Evolutionary conservation across 176 grass and related monocot genomes (phyloP), one percentile per base, ranked within the genome.

Genomic region (Cenchrus americanus): DNA sequence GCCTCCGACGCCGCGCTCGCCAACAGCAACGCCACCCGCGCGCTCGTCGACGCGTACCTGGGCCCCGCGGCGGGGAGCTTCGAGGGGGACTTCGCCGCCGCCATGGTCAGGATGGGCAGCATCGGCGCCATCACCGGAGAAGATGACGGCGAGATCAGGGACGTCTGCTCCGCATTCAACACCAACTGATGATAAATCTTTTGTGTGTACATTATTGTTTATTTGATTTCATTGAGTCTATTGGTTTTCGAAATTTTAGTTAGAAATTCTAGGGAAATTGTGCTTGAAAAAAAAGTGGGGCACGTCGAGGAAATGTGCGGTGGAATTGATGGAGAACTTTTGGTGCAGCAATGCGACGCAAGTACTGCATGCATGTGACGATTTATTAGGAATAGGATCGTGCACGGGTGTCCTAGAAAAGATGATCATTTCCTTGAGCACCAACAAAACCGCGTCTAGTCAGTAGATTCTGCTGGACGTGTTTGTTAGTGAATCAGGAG

Each of bases 41-140:
- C 30, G 46, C 60, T 97, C 80, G 73, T 97, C 55, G 90, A 88
- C 83, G 82, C 94, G 10, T 97, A 97, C 85, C 73, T 94, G 5
- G 85, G 83, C 46, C 0, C 40, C 2, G 70, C 14, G 3, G 58
- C 54, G 1, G 14, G 43, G 2, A 83, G 80, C 46, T 94, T 97
- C 78, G 30, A 34, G 64, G 21, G 55, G 73, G 94, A 97, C 66
- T 92, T 97, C 40, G 87, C 73, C 0, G 85, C 54, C 63, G 90
- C 94, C 48, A 88, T 97, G 75, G 76, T 92, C 5, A 94, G 73
- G 85, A 94, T 97, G 94, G 94, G 94, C 1, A 62, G 14, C 19
- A 85, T 97, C 44, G 89, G 87, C 34, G 92, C 77, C 30, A 53
- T 71, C 62, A 97, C 94, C 1, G 83, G 94, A 1, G 70, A 73